Conservation (phyloP, 441 rosid genomes). For the Mallotus japonicus region DNA sequence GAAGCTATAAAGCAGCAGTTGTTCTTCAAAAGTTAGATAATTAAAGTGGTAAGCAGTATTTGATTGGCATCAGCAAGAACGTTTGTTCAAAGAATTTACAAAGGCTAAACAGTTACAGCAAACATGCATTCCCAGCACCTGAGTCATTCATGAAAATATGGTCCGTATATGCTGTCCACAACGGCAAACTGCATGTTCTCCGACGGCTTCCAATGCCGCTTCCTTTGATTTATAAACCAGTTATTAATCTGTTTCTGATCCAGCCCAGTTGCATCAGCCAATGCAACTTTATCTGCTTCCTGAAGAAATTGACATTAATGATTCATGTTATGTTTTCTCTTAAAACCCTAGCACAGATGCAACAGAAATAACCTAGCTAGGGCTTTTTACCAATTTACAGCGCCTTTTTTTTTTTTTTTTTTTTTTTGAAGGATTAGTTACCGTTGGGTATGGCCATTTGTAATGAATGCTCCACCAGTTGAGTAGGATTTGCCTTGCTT, state of each 20-base stretch:
- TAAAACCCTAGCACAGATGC: background rate
- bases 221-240: constrained; percentile 70
- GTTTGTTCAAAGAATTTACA: constrained; percentile 18
- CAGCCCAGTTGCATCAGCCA: constrained; percentile 54
- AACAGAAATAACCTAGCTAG: background rate
- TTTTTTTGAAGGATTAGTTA: constrained; percentile 16
- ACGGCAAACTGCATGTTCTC: constrained; percentile 49
- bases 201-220: constrained; percentile 65
- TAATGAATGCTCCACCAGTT: constrained; percentile 65
- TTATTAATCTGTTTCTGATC: constrained; percentile 66
- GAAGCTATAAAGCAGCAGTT: background rate
- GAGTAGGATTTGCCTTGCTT: constrained; percentile 48
- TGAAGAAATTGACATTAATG: background rate
- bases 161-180: constrained; percentile 41
- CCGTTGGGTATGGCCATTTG: constrained; percentile 81
- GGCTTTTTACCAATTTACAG: background rate
- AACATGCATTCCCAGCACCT: constrained; percentile 1
- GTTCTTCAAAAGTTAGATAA: background rate
- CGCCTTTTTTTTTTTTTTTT: background rate
- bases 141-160: constrained; percentile 25
- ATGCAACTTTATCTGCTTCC: constrained; percentile 53
- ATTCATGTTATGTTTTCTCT: background rate
- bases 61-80: background rate
- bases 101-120: too few species aligned
- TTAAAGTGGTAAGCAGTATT: background rate